phyloP scores from a whole-genome alignment of 192 early-diverging fungal species.

The Chytriomyces sp. region DNA sequence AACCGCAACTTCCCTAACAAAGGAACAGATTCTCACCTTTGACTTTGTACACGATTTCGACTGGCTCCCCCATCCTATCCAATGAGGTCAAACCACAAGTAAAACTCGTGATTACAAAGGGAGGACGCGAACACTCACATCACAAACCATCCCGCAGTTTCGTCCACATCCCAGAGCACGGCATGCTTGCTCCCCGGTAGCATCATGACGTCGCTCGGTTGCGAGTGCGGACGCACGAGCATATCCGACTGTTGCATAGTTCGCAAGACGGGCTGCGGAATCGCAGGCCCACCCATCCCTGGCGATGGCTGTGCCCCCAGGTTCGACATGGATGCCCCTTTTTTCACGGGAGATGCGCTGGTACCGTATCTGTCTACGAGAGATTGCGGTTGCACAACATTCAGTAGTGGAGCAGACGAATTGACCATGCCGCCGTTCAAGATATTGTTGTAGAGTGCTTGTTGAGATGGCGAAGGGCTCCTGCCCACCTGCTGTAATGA shows the following conservation, averaged over 20 bases:
- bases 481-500: background rate
- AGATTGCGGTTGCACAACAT: too few species aligned
- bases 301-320: background rate
- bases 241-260: background rate
- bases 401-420: too few species aligned
- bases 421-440: too few species aligned
- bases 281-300: too few species aligned
- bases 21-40: conserved; percentile 6
- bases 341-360: background rate
- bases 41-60: background rate
- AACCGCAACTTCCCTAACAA: background rate
- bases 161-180: conserved; percentile 25
- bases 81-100: too few species aligned
- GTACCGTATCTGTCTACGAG: too few species aligned
- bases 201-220: background rate
- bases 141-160: conserved; percentile 13
- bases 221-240: background rate
- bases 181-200: conserved; percentile 18
- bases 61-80: conserved; percentile 9
- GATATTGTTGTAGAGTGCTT: too few species aligned
- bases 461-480: background rate
- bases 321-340: background rate
- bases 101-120: too few species aligned
- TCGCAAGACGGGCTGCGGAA: too few species aligned
- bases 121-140: too few species aligned